Evolutionary conservation across 108 stramenopile species (phyloP).

Genomic region (Parietichytrium sp.): DNA sequence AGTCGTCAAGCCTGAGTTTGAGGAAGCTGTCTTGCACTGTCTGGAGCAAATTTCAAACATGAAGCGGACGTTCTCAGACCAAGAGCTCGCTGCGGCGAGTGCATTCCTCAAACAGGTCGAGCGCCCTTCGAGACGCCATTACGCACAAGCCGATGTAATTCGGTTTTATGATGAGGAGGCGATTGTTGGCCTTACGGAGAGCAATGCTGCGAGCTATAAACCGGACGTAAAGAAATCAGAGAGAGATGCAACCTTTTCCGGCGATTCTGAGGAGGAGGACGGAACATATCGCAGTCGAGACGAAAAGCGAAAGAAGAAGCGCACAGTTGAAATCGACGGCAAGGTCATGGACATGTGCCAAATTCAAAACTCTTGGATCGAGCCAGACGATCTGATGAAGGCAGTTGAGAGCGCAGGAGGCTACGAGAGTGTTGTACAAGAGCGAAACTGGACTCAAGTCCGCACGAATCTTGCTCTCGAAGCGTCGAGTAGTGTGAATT

Average conservation of each 20-base stretch:
- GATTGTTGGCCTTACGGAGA: not conserved
- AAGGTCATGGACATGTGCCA: not conserved
- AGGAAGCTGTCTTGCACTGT: not conserved
- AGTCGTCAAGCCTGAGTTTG: not conserved
- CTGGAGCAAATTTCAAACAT: not conserved
- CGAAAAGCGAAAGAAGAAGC: not conserved
- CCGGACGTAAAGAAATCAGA: not conserved
- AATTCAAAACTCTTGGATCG: conserved; percentile 16
- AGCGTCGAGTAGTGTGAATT: not conserved
- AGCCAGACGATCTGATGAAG: not conserved
- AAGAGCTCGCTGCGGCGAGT: not conserved
- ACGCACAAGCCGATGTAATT: not conserved
- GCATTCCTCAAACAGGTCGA: not conserved
- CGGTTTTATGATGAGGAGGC: not conserved
- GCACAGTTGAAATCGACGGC: not conserved
- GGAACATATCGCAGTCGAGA: not conserved
- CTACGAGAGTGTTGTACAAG: conserved; percentile 10
- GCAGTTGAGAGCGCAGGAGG: not conserved
- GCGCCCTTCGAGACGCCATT: conserved; percentile 18
- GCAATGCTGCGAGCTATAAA: not conserved
- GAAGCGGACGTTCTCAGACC: not conserved
- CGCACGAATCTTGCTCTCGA: not conserved
- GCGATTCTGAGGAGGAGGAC: not conserved
- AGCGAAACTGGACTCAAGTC: not conserved
- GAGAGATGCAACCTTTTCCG: not conserved